Evolutionary conservation across 1,139 yeast species (phyloP), one percentile per base, ranked within the genome.

Genomic region (Scheffersomyces segobiensis): DNA sequence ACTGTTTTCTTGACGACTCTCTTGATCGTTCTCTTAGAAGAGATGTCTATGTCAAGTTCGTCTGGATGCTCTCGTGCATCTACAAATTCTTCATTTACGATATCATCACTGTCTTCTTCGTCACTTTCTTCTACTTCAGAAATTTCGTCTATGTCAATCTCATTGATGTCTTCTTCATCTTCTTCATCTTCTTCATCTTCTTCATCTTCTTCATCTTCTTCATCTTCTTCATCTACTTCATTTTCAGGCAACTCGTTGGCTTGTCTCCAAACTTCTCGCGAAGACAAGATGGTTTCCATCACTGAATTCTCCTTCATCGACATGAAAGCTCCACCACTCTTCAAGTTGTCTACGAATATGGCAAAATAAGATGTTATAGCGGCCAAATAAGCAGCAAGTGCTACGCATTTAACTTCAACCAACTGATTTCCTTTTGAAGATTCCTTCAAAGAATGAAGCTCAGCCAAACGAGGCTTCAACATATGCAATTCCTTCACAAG

Each of bases 251-350:
- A 70, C 58, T 76, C 85, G 55, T 71, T 79, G 3, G 92, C 93
- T 65, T 88, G 93, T 70, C 96, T 84, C 97, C 98, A 93, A n/a
- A 90, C 82, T 70, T 93, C 97, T 64, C 96, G 83, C 3, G 95
- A 82, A 57, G 89, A 87, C 59, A 93, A 78, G 52, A 93, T 88
- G 46, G 89, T 83, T 67, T 91, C 93, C 97, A 93, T 93, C 2
- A 93, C 89, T 2, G 95, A 91, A 65, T 89, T 93, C 58, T 91
- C 96, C 66, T 90, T 92, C 88, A 93, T 86, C 42, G 88, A 80
- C 46, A 71, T 61, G 66, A 88, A 87, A 8, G 81, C 80, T 56
- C 87, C 89, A 5, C 81, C 85, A 50, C 79, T 78, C 50, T 78
- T 78, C 58, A 88, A 73, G 51, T 84, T 79, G 49, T 86, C 87